These are phyloP conservation scores for Blepharisma undulans DNA, from an alignment of 169 alveolate genomes.

Conservation along the genomic window DNA sequence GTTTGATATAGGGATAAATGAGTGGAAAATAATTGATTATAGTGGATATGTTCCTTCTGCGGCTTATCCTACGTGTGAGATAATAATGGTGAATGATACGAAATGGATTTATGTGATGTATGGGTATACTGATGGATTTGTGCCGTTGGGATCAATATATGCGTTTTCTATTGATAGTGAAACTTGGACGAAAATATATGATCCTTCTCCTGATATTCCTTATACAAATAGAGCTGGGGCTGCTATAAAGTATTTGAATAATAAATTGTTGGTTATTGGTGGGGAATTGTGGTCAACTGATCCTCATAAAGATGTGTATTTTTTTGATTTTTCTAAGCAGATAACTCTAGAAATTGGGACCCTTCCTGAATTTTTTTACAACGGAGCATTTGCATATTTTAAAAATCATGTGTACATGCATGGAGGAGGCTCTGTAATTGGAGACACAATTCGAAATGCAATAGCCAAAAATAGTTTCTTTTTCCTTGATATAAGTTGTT, in stretches of 20 bases:
- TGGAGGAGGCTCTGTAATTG: slow-evolving; percentile 30
- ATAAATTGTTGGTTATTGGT: neutral
- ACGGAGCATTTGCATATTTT: neutral
- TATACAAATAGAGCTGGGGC: neutral
- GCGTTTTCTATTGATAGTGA: neutral
- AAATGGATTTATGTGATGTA: neutral
- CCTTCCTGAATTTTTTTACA: neutral
- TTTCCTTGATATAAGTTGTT: neutral
- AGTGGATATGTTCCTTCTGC: neutral
- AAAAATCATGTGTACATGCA: neutral
- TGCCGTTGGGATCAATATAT: neutral
- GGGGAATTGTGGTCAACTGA: neutral
- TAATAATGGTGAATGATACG: neutral
- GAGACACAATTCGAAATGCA: neutral
- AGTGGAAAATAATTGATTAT: neutral
- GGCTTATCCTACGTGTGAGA: neutral
- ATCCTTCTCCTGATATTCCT: neutral
- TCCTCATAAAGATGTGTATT: neutral
- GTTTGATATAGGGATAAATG: slow-evolving; percentile 1
- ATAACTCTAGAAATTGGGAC: neutral
- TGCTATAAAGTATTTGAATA: neutral
- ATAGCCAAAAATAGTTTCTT: neutral
- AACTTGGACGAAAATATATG: neutral
- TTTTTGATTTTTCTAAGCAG: neutral
- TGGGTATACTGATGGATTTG: neutral